These are phyloP conservation scores for Crithidia fasciculata DNA, from an alignment of 208 protist species.

Conservation along the genomic window DNA sequence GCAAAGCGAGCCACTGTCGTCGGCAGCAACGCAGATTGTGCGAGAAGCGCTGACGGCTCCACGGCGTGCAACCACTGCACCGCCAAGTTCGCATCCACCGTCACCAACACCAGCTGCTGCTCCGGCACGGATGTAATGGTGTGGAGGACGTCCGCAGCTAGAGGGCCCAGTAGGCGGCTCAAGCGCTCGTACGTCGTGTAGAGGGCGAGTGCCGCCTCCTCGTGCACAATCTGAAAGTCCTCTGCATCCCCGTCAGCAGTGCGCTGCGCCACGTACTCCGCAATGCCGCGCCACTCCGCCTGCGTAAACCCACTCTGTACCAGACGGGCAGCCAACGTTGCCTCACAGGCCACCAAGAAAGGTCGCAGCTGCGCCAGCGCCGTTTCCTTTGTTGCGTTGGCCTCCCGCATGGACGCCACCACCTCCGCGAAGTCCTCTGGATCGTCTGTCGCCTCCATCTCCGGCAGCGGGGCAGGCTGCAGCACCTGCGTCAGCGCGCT, in stretches of 20 bases:
- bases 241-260: constrained; percentile 31
- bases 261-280: constrained; percentile 35
- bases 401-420: constrained; percentile 7
- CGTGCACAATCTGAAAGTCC: constrained; percentile 55
- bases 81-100: constrained; percentile 5
- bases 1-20: constrained; percentile 32
- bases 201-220: constrained; percentile 50
- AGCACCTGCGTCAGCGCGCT: constrained; percentile 75
- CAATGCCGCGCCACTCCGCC: constrained; percentile 34
- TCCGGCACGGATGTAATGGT: neutral
- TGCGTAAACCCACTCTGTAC: constrained; percentile 11
- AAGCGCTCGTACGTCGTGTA: constrained; percentile 77
- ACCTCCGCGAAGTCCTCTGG: constrained; percentile 68
- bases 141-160: constrained; percentile 13
- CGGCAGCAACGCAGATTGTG: constrained; percentile 38
- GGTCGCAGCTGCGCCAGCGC: constrained; percentile 22
- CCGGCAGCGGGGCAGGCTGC: constrained; percentile 48
- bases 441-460: constrained; percentile 70
- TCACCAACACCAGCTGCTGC: constrained; percentile 22
- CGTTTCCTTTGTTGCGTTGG: constrained; percentile 29
- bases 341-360: constrained; percentile 30
- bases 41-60: constrained; percentile 7
- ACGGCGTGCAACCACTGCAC: constrained; percentile 18
- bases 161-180: constrained; percentile 37
- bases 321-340: constrained; percentile 33